Evolutionary conservation across 768 basidiomycete genomes (phyloP).

Genomic region (Mycena latifolia): DNA sequence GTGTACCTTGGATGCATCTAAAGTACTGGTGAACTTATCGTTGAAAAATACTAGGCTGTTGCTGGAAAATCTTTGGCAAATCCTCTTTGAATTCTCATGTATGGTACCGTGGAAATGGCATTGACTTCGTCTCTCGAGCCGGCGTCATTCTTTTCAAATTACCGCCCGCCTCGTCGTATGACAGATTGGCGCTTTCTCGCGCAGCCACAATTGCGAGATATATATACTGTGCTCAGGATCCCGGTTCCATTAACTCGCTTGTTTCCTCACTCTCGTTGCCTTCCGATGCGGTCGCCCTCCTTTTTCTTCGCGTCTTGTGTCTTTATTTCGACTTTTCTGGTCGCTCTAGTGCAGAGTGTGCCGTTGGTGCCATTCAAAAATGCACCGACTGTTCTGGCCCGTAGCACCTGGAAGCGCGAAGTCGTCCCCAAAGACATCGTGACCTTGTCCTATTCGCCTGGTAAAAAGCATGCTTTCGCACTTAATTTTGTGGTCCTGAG

Average conservation of each 20-base stretch:
- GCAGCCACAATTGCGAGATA: not conserved
- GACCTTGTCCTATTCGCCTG: slow-evolving; percentile 16
- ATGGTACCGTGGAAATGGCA: too few species aligned
- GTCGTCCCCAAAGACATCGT: slow-evolving; percentile 19
- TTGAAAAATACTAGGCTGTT: too few species aligned
- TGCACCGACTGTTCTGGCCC: not conserved
- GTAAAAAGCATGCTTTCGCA: too few species aligned
- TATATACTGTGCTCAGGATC: too few species aligned
- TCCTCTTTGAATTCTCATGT: too few species aligned
- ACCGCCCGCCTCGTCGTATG: not conserved
- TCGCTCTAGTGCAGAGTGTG: not conserved
- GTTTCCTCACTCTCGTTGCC: not conserved
- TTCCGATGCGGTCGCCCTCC: not conserved
- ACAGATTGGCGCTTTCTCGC: not conserved
- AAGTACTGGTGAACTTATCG: too few species aligned
- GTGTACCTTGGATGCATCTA: too few species aligned
- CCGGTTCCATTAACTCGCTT: too few species aligned
- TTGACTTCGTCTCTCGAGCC: too few species aligned
- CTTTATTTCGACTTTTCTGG: not conserved
- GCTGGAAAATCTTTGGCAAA: too few species aligned
- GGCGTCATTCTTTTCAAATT: too few species aligned
- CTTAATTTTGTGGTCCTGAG: too few species aligned
- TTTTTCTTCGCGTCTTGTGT: not conserved
- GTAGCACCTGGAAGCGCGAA: slow-evolving; percentile 23
- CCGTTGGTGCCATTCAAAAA: slow-evolving; percentile 27